A percentile compares a stretch with the other conserved stretches of the same genome.
These are phyloP conservation scores for Cordyceps pruinosa DNA, from an alignment of 2,329 filamentous ascomycete species.

Conservation along the genomic window DNA sequence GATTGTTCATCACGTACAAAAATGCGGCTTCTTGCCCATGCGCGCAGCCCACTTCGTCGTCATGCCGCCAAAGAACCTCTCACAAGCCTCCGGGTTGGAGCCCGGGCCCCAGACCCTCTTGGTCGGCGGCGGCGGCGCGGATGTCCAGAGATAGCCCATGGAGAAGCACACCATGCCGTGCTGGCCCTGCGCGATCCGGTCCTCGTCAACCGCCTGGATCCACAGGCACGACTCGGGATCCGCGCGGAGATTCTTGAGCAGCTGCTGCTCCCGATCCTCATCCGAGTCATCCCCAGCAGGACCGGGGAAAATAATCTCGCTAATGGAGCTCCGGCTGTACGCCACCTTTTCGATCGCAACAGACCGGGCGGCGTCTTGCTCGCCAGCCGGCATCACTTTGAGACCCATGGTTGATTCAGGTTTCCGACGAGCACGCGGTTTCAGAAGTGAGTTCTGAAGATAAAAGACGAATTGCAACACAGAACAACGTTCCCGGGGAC, in stretches of 20 bases:
- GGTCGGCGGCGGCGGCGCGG: conserved; percentile 21
- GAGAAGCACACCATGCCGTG: conserved; percentile 29
- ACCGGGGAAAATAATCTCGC: conserved; percentile 26
- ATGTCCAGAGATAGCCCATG: conserved; percentile 29
- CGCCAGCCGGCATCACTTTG: conserved; percentile 4
- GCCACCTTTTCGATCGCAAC: conserved; percentile 12
- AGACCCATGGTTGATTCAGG: conserved; percentile 4
- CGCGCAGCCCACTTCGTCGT: conserved; percentile 23
- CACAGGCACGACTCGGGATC: conserved; percentile 25
- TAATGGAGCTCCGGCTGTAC: conserved; percentile 18
- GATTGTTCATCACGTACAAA: too few species aligned
- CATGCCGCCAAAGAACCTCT: conserved; percentile 26
- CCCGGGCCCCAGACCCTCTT: conserved; percentile 22
- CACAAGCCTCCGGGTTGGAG: conserved; percentile 27
- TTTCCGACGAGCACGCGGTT: too few species aligned
- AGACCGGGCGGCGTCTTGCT: conserved; percentile 7
- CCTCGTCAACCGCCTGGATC: conserved; percentile 30
- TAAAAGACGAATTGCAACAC: not conserved
- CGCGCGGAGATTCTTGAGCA: conserved; percentile 17
- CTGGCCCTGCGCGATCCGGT: conserved; percentile 20
- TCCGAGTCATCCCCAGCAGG: conserved; percentile 18
- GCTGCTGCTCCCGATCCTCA: conserved; percentile 16
- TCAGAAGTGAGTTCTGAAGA: not conserved
- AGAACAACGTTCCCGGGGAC: not conserved
- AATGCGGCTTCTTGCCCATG: conserved; percentile 26